phyloP scores from a whole-genome alignment of 2,329 filamentous ascomycete genomes.

The Parasarocladium wereldwijsianum region DNA sequence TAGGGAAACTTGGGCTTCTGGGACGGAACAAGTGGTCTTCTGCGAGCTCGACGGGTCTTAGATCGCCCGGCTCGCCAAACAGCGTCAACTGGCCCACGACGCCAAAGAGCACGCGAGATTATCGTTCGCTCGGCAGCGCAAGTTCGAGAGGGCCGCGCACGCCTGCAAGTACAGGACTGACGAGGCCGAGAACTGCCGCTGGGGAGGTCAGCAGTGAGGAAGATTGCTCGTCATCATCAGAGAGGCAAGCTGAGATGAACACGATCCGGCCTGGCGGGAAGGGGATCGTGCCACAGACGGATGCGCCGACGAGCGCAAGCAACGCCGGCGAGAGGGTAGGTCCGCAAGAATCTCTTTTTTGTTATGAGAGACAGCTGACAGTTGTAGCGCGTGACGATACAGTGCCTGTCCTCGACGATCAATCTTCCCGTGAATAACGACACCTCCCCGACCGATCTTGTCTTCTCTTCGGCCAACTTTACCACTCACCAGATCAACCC shows the following conservation, averaged over 20 bases:
- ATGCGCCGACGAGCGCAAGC: conserved; percentile 67
- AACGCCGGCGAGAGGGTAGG: conserved; percentile 66
- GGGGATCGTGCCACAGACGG: conserved; percentile 37
- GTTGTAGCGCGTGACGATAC: conserved; percentile 51
- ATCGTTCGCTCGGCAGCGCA: too few relatives aligned
- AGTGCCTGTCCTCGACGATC: conserved; percentile 55
- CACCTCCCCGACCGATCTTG: conserved; percentile 60
- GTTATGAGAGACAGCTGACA: conserved; percentile 5
- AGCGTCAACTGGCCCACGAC: conserved; percentile 5
- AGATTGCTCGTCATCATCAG: too few relatives aligned
- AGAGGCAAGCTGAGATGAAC: conserved; percentile 19
- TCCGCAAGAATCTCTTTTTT: conserved; percentile 7
- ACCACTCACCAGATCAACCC: conserved; percentile 51
- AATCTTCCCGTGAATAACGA: conserved; percentile 58
- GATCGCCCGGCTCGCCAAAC: too few relatives aligned
- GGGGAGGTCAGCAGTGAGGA: too few relatives aligned
- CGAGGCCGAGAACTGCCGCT: too few relatives aligned
- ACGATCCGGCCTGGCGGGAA: conserved; percentile 29
- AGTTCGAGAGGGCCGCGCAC: too few relatives aligned
- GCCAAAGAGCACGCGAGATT: conserved; percentile 7
- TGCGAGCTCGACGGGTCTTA: too few relatives aligned
- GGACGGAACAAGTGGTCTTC: too few relatives aligned
- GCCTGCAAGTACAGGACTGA: too few relatives aligned
- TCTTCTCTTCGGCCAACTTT: conserved; percentile 49
- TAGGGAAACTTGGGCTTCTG: conserved; percentile 35